Conservation (phyloP, 148 eudicot genomes). For the Nepenthes gracilis region DNA sequence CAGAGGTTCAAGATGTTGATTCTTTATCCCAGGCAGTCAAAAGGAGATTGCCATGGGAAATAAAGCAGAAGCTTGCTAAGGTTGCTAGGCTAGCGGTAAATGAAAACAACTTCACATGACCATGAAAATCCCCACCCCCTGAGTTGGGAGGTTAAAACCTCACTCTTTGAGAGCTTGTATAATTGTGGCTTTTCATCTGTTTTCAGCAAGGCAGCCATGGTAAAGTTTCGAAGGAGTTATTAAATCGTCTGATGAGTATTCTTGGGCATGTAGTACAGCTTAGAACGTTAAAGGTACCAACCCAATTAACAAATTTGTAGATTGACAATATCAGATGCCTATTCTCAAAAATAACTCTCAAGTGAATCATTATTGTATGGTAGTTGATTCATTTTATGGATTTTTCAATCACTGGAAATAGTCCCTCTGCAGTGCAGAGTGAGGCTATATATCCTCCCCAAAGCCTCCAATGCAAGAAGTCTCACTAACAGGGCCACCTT, state of each 20-base stretch:
- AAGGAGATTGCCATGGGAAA: constrained; percentile 86
- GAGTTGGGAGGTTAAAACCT: background rate
- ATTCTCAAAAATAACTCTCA: too few relatives aligned
- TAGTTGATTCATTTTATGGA: too few relatives aligned
- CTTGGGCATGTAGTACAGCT: constrained; percentile 84
- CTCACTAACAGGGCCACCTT: too few relatives aligned
- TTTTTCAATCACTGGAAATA: too few relatives aligned
- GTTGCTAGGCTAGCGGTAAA: constrained; percentile 88
- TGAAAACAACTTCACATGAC: background rate
- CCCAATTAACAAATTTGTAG: too few relatives aligned
- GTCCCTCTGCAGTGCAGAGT: too few relatives aligned
- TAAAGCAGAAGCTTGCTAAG: constrained; percentile 93
- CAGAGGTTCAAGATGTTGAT: constrained; percentile 67
- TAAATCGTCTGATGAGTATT: constrained; percentile 85
- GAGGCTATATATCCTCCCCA: too few relatives aligned
- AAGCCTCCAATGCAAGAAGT: too few relatives aligned
- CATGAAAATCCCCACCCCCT: background rate
- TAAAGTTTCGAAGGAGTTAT: constrained; percentile 60
- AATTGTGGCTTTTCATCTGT: constrained; percentile 7
- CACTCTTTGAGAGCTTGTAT: background rate
- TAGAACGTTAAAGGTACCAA: constrained; percentile 72
- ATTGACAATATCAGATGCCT: too few relatives aligned
- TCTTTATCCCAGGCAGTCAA: constrained; percentile 60
- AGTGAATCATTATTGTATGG: too few relatives aligned
- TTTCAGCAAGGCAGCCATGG: constrained; percentile 80